A percentile compares a stretch with the other conserved stretches of the same genome.
phyloP scores from a whole-genome alignment of 768 basidiomycete species.

The Termitomyces sp. region DNA sequence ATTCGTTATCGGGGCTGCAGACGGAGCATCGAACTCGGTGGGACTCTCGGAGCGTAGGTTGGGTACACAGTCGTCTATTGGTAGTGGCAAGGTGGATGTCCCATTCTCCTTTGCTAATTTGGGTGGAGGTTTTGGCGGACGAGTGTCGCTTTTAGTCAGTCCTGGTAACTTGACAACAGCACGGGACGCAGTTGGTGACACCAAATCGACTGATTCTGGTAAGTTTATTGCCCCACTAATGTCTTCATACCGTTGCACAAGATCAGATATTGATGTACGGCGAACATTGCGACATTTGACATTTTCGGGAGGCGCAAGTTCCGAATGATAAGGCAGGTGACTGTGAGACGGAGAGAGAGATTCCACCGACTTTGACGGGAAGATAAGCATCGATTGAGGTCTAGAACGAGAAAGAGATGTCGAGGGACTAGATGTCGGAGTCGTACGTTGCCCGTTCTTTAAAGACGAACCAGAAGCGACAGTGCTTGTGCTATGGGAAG shows the following conservation, averaged over 20 bases:
- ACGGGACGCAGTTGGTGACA: slow-evolving; percentile 25
- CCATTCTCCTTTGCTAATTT: slow-evolving; percentile 7
- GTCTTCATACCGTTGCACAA: slow-evolving; percentile 79
- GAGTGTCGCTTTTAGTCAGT: slow-evolving; percentile 6
- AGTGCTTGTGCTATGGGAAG: not conserved
- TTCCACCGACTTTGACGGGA: slow-evolving; percentile 50
- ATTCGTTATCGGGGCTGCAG: slow-evolving; percentile 2
- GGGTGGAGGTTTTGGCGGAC: slow-evolving; percentile 4
- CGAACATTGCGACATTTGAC: slow-evolving; percentile 37
- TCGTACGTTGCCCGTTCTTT: not conserved
- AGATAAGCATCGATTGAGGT: slow-evolving; percentile 79
- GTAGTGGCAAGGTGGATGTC: not conserved
- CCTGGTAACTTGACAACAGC: slow-evolving; percentile 10
- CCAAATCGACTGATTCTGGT: slow-evolving; percentile 15
- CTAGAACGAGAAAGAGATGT: slow-evolving; percentile 44
- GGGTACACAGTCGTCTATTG: slow-evolving; percentile 3
- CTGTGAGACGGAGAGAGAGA: slow-evolving; percentile 16
- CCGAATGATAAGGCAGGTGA: slow-evolving; percentile 19
- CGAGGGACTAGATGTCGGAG: slow-evolving; percentile 11
- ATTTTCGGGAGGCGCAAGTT: slow-evolving; percentile 43
- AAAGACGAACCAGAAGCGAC: not conserved
- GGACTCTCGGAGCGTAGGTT: slow-evolving; percentile 8
- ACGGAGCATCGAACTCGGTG: not conserved
- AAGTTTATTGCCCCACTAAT: slow-evolving; percentile 39
- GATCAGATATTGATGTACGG: slow-evolving; percentile 78